Percentiles rank a stretch among this genome's conserved stretches.
Evolutionary conservation across 345 rosid species (phyloP).

Genomic region (Eucalyptus sideroxylon): DNA sequence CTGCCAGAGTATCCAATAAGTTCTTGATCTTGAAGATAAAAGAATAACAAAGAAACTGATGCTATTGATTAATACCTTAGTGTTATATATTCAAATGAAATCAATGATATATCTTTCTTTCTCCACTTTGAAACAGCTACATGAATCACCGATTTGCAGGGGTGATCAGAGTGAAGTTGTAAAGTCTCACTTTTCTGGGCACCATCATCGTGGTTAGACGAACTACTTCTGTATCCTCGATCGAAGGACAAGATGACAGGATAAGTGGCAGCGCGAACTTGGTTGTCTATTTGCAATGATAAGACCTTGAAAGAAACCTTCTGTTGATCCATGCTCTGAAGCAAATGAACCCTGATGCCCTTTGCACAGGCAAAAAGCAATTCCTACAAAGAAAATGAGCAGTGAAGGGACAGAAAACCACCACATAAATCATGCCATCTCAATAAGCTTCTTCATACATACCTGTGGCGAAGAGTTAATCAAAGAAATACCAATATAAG

Average conservation of each 20-base stretch:
- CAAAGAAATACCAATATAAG: constrained; percentile 68
- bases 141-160: constrained; percentile 42
- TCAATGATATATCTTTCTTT: constrained; percentile 68
- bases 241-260: constrained; percentile 83
- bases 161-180: constrained; percentile 18
- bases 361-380: constrained; percentile 76
- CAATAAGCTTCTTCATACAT: not conserved
- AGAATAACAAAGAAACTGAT: not conserved
- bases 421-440: not conserved
- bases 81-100: constrained; percentile 70
- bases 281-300: constrained; percentile 83
- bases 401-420: not conserved
- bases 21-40: constrained; percentile 1
- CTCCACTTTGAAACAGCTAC: constrained; percentile 64
- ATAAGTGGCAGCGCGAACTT: constrained; percentile 52
- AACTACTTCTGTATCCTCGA: constrained; percentile 31
- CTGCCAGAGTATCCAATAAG: constrained; percentile 27
- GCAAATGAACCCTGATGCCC: constrained; percentile 43
- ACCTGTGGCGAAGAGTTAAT: constrained; percentile 83
- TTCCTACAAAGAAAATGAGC: constrained; percentile 42
- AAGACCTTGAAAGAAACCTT: constrained; percentile 57
- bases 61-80: constrained; percentile 35
- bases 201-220: constrained; percentile 8
- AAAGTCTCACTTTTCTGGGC: not conserved
- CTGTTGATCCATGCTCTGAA: constrained; percentile 78